Percentiles rank a stretch among this genome's conserved stretches.
phyloP scores from a whole-genome alignment of 305 asterid genomes.

The Fraxinus angustifolia region DNA sequence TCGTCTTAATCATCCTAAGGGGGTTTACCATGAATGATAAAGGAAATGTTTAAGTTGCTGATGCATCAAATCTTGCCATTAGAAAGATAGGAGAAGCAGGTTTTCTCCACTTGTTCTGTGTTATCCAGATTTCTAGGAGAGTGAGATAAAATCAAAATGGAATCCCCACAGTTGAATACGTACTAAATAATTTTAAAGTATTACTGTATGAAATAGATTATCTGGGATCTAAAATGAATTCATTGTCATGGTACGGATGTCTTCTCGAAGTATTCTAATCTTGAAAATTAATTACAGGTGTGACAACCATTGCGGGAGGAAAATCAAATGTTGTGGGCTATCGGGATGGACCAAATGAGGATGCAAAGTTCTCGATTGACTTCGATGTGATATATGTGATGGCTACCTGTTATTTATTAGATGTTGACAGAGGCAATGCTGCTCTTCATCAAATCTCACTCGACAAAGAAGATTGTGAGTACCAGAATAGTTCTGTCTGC shows the following conservation, averaged over 20 bases:
- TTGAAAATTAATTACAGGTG: slow-evolving; percentile 49
- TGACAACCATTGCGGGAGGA: slow-evolving; percentile 98
- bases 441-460: slow-evolving; percentile 92
- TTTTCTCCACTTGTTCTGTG: slow-evolving; percentile 18
- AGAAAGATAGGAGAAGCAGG: slow-evolving; percentile 96
- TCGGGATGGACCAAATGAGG: slow-evolving; percentile 96
- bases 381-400: slow-evolving; percentile 81
- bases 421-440: slow-evolving; percentile 92
- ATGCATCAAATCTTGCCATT: slow-evolving; percentile 82
- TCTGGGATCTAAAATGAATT: background rate
- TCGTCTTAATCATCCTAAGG: slow-evolving; percentile 82
- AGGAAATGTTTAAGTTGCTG: slow-evolving; percentile 95
- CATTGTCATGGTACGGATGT: background rate
- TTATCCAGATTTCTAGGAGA: background rate
- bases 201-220: background rate
- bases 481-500: slow-evolving; percentile 58
- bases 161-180: background rate
- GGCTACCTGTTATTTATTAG: slow-evolving; percentile 76
- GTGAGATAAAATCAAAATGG: background rate
- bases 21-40: slow-evolving; percentile 85
- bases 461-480: slow-evolving; percentile 74
- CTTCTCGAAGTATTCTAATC: slow-evolving; percentile 13
- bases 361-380: slow-evolving; percentile 85
- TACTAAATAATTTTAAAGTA: background rate
- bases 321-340: slow-evolving; percentile 85